phyloP scores from a whole-genome alignment of 2,329 filamentous ascomycete species.

The Nothopassalora personata region DNA sequence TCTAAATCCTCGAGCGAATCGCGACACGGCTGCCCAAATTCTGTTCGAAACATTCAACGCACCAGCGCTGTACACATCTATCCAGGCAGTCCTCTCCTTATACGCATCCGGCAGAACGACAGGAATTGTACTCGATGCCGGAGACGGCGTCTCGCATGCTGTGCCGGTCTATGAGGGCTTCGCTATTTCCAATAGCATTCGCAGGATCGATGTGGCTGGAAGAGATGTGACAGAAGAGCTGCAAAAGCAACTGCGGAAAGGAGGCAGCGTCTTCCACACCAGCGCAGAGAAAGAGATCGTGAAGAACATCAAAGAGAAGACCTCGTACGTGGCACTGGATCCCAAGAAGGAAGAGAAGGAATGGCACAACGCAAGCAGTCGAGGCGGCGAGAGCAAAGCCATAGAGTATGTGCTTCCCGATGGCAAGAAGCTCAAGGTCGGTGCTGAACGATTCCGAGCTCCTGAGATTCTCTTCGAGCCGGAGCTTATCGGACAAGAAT shows the following conservation, averaged over 20 bases:
- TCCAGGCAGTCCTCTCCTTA: conserved; percentile 91
- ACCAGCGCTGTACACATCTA: conserved; percentile 90
- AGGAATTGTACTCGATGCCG: conserved; percentile 89
- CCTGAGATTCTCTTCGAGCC: conserved; percentile 97
- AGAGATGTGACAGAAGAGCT: conserved; percentile 94
- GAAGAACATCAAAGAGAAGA: conserved; percentile 90
- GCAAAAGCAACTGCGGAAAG: conserved; percentile 84
- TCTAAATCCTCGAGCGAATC: conserved; percentile 89
- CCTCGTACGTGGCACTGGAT: conserved; percentile 84
- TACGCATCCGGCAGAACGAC: conserved; percentile 96
- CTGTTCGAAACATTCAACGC: conserved; percentile 99
- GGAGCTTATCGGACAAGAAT: conserved; percentile 93
- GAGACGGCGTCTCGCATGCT: conserved; percentile 93
- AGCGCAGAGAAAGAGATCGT: conserved; percentile 99
- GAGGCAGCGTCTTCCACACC: conserved; percentile 91
- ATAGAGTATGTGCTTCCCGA: conserved; percentile 88
- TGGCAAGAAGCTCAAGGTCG: conserved; percentile 89
- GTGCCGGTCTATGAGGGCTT: conserved; percentile 98
- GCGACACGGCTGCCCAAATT: conserved; percentile 93
- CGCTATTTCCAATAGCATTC: conserved; percentile 90
- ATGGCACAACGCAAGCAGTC: conserved; percentile 67
- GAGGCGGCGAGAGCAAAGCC: conserved; percentile 60
- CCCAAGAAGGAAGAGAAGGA: conserved; percentile 95
- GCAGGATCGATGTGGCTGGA: conserved; percentile 91
- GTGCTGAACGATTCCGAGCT: conserved; percentile 88